A percentile compares a stretch with the other conserved stretches of the same genome.
Evolutionary conservation across 169 alveolate species (phyloP).

Genomic region (Plasmodium vinckei): DNA sequence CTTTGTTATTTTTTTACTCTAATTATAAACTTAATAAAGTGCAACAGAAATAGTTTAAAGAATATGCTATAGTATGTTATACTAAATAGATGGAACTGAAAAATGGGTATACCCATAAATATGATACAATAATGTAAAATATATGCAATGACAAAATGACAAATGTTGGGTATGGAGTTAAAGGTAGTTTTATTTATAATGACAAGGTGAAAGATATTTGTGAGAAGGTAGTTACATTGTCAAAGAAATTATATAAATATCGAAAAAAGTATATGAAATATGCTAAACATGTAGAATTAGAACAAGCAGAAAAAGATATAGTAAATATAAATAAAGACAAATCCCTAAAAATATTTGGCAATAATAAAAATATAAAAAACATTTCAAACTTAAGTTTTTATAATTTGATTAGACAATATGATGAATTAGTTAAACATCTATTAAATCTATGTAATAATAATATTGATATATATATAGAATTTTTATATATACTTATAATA

Average conservation of each 20-base stretch:
- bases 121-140: too few species aligned
- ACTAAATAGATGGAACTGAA: too few species aligned
- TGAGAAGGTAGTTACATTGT: constrained; percentile 6
- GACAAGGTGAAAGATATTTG: constrained; percentile 9
- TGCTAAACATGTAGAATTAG: constrained; percentile 5
- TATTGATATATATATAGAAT: constrained; percentile 50
- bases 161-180: background rate
- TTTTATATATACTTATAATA: constrained; percentile 37
- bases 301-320: background rate
- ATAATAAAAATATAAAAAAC: too few species aligned
- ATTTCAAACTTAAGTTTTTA: background rate
- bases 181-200: constrained; percentile 32
- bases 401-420: constrained; percentile 8
- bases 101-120: too few species aligned
- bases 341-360: too few species aligned
- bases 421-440: constrained; percentile 13
- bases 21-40: too few species aligned
- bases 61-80: too few species aligned
- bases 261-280: constrained; percentile 34
- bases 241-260: constrained; percentile 17
- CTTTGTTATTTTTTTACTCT: too few species aligned
- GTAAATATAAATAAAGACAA: too few species aligned
- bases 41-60: too few species aligned
- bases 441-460: constrained; percentile 20
- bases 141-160: too few species aligned